Evolutionary conservation across 2,329 filamentous ascomycete species (phyloP), one percentile per base, ranked within the genome.

Genomic region (Neophaeococcomyces mojaviensis): DNA sequence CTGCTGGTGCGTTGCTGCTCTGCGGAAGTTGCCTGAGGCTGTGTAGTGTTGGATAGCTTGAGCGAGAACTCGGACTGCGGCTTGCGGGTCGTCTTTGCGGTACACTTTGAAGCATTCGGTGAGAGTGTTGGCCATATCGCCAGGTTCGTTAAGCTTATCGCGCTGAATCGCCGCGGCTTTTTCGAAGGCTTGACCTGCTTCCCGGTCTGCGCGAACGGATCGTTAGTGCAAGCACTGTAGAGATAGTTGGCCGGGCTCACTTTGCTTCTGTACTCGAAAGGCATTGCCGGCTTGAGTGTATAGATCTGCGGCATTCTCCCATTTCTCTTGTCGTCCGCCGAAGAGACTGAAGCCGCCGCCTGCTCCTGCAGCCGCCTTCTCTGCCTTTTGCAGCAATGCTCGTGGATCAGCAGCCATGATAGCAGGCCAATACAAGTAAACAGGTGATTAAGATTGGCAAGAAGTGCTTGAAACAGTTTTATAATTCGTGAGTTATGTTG

Each of bases 41-140:
- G 87, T 90, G 68, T 94, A 97, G 64, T 92, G 86, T 48, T 81
- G 74, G 62, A 97, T 88, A 33, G 88, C 85, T 54, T 81, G 71
- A 54, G 88, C 79, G 46, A 96, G 72, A 60, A 86, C 88, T 51
- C 86, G 75, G 35, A 84, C 86, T 13, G 89, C 90, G 59, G 90
- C 84, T 61, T 87, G 76, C 16, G 88, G 88, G 59, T 86, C 81
- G 44, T 85, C 81, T 68, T 88, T 94, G 59, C 84, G 79, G 71
- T 96, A 97, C 49, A 88, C 84, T 73, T 97, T 96, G 77, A 89
- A 97, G 43, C 92, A 92, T 65, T 97, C 89, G 59, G 84, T 79
- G 50, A 88, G 72, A 39, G 84, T 84, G 68, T 94, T 94, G 53
- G 90, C 89, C 39, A 88, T 88, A 63, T 97, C 92, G 63, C 94